These are phyloP conservation scores for Penicillium sp. DNA, from an alignment of 2,329 filamentous ascomycete genomes.

Conservation along the genomic window DNA sequence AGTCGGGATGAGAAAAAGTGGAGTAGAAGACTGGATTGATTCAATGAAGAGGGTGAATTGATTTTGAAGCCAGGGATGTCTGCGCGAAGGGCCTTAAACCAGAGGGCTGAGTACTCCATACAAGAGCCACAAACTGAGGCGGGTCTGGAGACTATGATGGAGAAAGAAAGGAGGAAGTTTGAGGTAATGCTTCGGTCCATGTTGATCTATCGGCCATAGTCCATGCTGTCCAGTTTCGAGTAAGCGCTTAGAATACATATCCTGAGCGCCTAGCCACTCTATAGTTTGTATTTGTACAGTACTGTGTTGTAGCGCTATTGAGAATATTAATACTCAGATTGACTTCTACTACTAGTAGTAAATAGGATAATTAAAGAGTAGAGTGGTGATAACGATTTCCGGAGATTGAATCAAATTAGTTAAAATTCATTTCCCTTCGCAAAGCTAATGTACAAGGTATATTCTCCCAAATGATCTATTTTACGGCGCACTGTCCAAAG, in stretches of 20 bases:
- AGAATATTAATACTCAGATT: not conserved
- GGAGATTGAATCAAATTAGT: not conserved
- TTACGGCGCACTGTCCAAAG: constrained; percentile 50
- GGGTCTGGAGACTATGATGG: constrained; percentile 14
- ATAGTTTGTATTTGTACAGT: no score
- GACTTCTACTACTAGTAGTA: no score
- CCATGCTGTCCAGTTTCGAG: no score
- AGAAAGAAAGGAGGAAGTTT: constrained; percentile 23
- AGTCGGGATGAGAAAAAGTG: constrained; percentile 21
- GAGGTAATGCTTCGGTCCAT: constrained; percentile 25
- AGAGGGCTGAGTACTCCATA: constrained; percentile 21
- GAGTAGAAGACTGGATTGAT: constrained; percentile 10
- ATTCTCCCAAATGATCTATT: not conserved
- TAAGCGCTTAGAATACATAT: not conserved
- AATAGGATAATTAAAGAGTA: not conserved
- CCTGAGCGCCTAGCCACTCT: no score
- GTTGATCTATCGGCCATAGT: constrained; percentile 17
- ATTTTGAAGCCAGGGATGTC: not conserved
- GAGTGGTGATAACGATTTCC: not conserved
- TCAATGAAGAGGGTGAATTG: constrained; percentile 18
- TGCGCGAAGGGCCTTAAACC: constrained; percentile 11
- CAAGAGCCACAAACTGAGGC: constrained; percentile 26
- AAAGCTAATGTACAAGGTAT: constrained; percentile 7
- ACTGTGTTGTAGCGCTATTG: no score
- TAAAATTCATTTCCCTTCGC: not conserved